Evolutionary conservation across 1,139 yeast genomes (phyloP).

Genomic region (Geotrichum cucujoidarum): DNA sequence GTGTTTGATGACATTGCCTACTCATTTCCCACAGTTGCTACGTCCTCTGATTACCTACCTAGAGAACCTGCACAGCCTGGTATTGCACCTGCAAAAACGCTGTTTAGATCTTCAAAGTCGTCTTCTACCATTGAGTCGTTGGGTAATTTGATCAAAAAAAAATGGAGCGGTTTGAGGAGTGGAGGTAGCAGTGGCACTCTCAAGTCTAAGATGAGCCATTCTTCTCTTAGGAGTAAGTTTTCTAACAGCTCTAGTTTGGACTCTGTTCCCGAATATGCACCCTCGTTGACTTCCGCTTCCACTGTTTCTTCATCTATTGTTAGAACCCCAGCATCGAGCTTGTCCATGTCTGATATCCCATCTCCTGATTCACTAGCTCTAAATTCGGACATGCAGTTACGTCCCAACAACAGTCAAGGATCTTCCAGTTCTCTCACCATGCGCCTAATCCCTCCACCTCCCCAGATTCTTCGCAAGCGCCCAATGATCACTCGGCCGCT

Average conservation of each 20-base stretch:
- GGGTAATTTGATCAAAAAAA: constrained; percentile 3
- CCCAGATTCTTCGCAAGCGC: constrained; percentile 29
- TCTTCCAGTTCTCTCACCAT: constrained; percentile 27
- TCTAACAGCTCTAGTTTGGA: background rate
- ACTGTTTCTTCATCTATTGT: background rate
- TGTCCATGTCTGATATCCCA: background rate
- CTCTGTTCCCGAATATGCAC: constrained; percentile 2
- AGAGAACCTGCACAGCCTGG: background rate
- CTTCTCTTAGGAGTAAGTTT: background rate
- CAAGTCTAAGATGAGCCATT: constrained; percentile 11
- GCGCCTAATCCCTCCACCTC: constrained; percentile 33
- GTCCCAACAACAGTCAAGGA: background rate
- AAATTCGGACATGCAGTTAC: background rate
- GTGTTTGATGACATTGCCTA: constrained; percentile 74
- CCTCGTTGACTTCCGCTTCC: background rate
- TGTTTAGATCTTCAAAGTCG: background rate
- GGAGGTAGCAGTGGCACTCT: constrained; percentile 6
- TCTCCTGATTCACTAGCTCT: no score
- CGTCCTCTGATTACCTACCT: constrained; percentile 18
- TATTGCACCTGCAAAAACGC: background rate
- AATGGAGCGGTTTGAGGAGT: constrained; percentile 4
- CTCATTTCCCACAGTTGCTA: constrained; percentile 38
- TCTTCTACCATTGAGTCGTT: constrained; percentile 11
- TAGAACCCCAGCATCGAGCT: background rate
- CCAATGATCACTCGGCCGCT: constrained; percentile 31